Evolutionary conservation across 768 basidiomycete species (phyloP).

Genomic region (Pulveroboletus sp.): DNA sequence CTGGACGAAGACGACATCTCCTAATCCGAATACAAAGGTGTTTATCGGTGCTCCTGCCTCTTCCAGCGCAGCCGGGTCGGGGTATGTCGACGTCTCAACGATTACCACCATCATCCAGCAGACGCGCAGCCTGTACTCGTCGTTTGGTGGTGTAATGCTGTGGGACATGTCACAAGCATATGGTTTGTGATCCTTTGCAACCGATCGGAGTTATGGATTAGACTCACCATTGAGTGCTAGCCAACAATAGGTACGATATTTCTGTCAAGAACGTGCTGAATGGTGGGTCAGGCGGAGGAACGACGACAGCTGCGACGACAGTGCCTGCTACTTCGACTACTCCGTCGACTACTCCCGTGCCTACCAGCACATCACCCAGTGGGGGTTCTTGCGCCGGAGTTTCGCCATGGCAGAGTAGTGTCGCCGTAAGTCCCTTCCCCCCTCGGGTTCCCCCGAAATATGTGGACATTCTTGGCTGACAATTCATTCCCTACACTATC

Average conservation of each 20-base stretch:
- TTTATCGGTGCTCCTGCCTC: slow-evolving; percentile 48
- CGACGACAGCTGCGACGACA: neutral
- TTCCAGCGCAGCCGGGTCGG: slow-evolving; percentile 39
- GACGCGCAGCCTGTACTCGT: slow-evolving; percentile 35
- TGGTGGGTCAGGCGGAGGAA: slow-evolving; percentile 34
- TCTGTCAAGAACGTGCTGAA: slow-evolving; percentile 54
- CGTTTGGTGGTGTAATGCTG: slow-evolving; percentile 43
- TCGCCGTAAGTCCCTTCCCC: slow-evolving; percentile 32
- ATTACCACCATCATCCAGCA: slow-evolving; percentile 33
- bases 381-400: slow-evolving; percentile 38
- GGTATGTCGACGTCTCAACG: slow-evolving; percentile 36
- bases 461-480: neutral
- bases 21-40: slow-evolving; percentile 44
- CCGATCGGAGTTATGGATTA: neutral
- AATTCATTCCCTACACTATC: neutral
- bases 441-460: too few relatives aligned
- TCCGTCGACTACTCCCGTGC: slow-evolving; percentile 1
- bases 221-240: slow-evolving; percentile 21
- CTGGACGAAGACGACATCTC: slow-evolving; percentile 44
- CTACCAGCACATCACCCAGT: slow-evolving; percentile 7
- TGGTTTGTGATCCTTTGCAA: slow-evolving; percentile 23
- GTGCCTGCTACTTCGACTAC: too few relatives aligned
- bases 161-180: slow-evolving; percentile 47
- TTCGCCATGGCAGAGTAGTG: slow-evolving; percentile 38
- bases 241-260: slow-evolving; percentile 55